phyloP scores from a whole-genome alignment of 768 basidiomycete species.

The Cystofilobasidium capitatum region DNA sequence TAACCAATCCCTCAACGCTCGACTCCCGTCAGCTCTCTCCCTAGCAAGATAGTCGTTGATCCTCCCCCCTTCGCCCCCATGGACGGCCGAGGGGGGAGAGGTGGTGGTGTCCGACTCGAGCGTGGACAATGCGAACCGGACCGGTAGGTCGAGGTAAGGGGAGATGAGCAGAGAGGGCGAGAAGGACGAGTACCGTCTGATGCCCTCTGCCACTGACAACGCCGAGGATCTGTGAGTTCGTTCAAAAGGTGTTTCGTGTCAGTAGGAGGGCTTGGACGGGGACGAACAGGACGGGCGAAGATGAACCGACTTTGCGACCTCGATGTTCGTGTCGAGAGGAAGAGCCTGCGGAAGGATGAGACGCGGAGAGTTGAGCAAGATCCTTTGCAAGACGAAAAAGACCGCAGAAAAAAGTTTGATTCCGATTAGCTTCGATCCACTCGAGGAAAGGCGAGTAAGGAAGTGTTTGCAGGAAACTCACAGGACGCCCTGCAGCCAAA shows the following conservation, averaged over 20 bases:
- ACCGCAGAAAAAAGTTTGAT: neutral
- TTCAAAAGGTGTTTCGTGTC: too few relatives aligned
- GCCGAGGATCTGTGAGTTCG: neutral
- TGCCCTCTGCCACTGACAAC: neutral
- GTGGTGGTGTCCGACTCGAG: slow-evolving; percentile 1
- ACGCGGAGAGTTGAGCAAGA: neutral
- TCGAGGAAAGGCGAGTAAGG: too few relatives aligned
- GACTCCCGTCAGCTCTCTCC: too few relatives aligned
- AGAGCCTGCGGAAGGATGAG: neutral
- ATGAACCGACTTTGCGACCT: neutral
- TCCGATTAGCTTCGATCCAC: too few relatives aligned
- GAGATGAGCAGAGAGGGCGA: neutral
- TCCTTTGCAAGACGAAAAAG: neutral
- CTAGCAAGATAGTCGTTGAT: too few relatives aligned
- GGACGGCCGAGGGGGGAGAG: too few relatives aligned
- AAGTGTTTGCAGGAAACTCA: neutral
- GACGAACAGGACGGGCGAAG: neutral
- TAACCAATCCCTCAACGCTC: too few relatives aligned
- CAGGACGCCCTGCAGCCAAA: neutral
- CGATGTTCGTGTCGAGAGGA: neutral
- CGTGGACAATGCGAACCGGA: neutral
- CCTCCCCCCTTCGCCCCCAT: too few relatives aligned
- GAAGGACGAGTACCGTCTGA: neutral
- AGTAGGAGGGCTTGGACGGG: neutral
- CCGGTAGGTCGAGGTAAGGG: neutral